Percentiles rank a stretch among this genome's conserved stretches.
Evolutionary conservation across 2,329 filamentous ascomycete species (phyloP).

Genomic region (Colletotrichum shisoi): DNA sequence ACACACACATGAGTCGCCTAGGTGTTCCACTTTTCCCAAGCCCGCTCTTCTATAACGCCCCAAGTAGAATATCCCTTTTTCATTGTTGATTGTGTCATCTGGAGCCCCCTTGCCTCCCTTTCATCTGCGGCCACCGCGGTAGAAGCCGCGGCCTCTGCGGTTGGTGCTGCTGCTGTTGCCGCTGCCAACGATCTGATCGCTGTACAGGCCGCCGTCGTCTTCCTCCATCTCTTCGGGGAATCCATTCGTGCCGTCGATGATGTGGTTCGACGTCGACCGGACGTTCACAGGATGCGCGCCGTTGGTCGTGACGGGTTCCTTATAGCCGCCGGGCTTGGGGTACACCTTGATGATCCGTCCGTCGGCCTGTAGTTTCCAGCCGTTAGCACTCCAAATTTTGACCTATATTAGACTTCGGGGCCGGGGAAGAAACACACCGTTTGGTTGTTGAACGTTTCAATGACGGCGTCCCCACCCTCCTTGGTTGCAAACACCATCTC

Average conservation of each 20-base stretch:
- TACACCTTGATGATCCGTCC: constrained; percentile 77
- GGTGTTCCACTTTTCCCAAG: constrained; percentile 8
- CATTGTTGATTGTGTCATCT: background rate
- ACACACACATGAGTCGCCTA: constrained; percentile 12
- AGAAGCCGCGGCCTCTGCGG: constrained; percentile 42
- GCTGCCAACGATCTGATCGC: constrained; percentile 54
- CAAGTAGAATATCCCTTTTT: background rate
- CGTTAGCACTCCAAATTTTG: background rate
- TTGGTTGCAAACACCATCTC: constrained; percentile 78
- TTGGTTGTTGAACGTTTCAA: constrained; percentile 79
- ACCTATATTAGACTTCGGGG: background rate
- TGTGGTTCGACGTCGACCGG: constrained; percentile 47
- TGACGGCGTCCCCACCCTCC: constrained; percentile 76
- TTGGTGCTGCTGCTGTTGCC: constrained; percentile 16
- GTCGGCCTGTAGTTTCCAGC: constrained; percentile 66
- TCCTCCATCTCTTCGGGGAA: constrained; percentile 60
- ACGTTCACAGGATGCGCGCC: constrained; percentile 43
- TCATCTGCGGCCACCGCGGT: constrained; percentile 28
- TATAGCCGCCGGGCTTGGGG: constrained; percentile 64
- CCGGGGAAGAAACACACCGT: constrained; percentile 61
- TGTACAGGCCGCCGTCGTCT: constrained; percentile 56
- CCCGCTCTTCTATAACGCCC: constrained; percentile 8
- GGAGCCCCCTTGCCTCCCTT: background rate
- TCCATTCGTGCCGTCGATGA: constrained; percentile 64
- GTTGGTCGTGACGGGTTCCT: constrained; percentile 38